Percentiles rank a stretch among this genome's conserved stretches.
Conservation (phyloP, 2,329 filamentous ascomycete species). For the Aureobasidium namibiae region DNA sequence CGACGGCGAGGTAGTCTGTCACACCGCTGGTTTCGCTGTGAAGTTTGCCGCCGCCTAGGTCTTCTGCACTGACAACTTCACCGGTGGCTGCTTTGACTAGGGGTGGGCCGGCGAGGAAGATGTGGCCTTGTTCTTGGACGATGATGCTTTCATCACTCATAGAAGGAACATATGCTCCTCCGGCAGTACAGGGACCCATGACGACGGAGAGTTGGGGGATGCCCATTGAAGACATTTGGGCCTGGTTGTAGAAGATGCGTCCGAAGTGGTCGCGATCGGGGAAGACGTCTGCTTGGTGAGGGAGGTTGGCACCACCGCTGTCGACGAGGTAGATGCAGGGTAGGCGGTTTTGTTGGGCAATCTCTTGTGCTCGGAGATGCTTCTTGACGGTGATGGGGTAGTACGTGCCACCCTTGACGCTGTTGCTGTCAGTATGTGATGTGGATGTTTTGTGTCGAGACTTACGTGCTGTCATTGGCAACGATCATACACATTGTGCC, state of each 20-base stretch:
- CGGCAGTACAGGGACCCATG: slow-evolving; percentile 95
- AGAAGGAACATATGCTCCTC: slow-evolving; percentile 88
- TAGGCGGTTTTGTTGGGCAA: slow-evolving; percentile 78
- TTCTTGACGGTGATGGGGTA: slow-evolving; percentile 98
- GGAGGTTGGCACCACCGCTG: slow-evolving; percentile 89
- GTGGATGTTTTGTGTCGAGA: neutral
- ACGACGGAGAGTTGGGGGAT: slow-evolving; percentile 93
- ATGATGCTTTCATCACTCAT: slow-evolving; percentile 99
- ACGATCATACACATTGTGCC: slow-evolving; percentile 90
- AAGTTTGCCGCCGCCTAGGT: slow-evolving; percentile 80
- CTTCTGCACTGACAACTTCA: slow-evolving; percentile 82
- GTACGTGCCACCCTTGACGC: slow-evolving; percentile 91
- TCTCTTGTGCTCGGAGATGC: slow-evolving; percentile 82
- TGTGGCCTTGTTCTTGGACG: slow-evolving; percentile 89
- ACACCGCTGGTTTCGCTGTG: slow-evolving; percentile 89
- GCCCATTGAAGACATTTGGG: slow-evolving; percentile 77
- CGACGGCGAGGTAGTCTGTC: slow-evolving; percentile 88
- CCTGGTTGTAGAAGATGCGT: slow-evolving; percentile 97
- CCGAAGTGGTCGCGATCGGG: slow-evolving; percentile 93
- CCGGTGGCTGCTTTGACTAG: slow-evolving; percentile 94
- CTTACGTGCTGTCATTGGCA: slow-evolving; percentile 78
- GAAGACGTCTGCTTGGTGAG: slow-evolving; percentile 92
- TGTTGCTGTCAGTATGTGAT: neutral
- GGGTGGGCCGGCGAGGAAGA: slow-evolving; percentile 90
- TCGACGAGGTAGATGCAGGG: slow-evolving; percentile 94